phyloP scores from a whole-genome alignment of 192 early-diverging fungal genomes.

The Jimgerdemannia flammicorona region DNA sequence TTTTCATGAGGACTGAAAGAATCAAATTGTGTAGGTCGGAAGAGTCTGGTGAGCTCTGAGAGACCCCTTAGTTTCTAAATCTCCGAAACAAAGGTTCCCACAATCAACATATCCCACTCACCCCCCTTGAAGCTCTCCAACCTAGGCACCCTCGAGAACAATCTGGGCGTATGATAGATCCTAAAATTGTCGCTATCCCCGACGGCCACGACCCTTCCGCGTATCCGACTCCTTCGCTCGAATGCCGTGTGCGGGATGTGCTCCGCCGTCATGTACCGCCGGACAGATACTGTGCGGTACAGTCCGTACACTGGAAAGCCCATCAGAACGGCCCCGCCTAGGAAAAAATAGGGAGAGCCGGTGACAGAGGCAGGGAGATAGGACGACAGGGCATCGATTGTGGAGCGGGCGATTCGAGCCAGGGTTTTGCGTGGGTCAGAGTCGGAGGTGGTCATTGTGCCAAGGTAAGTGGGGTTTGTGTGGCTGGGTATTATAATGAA shows the following conservation, averaged over 20 bases:
- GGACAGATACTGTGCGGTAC: conserved; percentile 26
- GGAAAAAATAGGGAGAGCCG: conserved; percentile 5
- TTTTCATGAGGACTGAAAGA: conserved; percentile 45
- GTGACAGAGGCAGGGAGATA: conserved; percentile 4
- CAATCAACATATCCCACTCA: background rate
- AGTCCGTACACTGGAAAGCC: conserved; percentile 20
- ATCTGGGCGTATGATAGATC: conserved; percentile 37
- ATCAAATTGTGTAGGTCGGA: no score
- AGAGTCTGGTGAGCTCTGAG: no score
- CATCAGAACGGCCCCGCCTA: conserved; percentile 21
- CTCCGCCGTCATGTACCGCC: conserved; percentile 36
- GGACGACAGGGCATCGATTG: conserved; percentile 9
- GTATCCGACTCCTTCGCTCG: conserved; percentile 22
- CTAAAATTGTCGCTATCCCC: conserved; percentile 56
- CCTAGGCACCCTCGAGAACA: conserved; percentile 24
- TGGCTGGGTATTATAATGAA: no score
- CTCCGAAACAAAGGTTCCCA: background rate
- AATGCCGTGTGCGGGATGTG: conserved; percentile 45
- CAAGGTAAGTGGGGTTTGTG: no score
- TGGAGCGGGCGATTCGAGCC: no score
- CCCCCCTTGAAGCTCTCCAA: conserved; percentile 43
- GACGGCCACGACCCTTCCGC: conserved; percentile 43
- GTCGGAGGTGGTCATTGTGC: no score
- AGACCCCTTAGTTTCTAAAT: background rate
- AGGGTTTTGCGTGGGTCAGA: no score